Evolutionary conservation across 1,139 yeast species (phyloP), one percentile per base, ranked within the genome.

Genomic region (Magnusiomyces paraingens): DNA sequence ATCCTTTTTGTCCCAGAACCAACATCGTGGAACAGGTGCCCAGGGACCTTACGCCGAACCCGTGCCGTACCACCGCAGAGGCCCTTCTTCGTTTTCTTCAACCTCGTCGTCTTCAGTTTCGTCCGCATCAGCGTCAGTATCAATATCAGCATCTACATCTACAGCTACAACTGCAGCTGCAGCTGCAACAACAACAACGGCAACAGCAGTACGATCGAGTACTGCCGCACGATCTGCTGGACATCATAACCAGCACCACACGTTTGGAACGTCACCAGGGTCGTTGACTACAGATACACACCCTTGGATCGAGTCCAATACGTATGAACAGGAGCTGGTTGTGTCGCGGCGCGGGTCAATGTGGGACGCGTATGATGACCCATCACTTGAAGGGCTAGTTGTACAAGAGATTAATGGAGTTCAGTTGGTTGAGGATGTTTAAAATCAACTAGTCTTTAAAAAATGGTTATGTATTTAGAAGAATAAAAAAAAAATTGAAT

Each of bases 291-390:
- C 43, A n/a, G 21, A n/a, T 10, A 38, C 15, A 6, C 17, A 42
- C 32, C 46, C 46, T 18, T 42, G 46, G 46, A 42, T 42, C n/a
- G 26, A 18, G 17, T 42, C 46, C 2, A 42, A 21, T 15, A 10
- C 26, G 10, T 42, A 15, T 42, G 46, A 42, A 14, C 46, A 26
- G 26, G 15, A 49, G 11, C 21, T 49, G 43, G 12, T 26, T 18
- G 52, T 43, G 11, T 49, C 52, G 4, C 26, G 48, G 32, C 41
- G 48, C 3, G 52, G 52, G 3, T 49, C 52, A 3, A 49, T 46
- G 46, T 54, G 57, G 55, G 55, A 54, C 36, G 44, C 55, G 11
- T 54, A 45, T 26, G 51, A 54, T 18, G 57, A 52, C 36, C 55
- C 55, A 8, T 54, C 52, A 2, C 39, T 54, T 21, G 55, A 54